phyloP scores from a whole-genome alignment of 2,329 filamentous ascomycete genomes.

The Xylaria sp. region DNA sequence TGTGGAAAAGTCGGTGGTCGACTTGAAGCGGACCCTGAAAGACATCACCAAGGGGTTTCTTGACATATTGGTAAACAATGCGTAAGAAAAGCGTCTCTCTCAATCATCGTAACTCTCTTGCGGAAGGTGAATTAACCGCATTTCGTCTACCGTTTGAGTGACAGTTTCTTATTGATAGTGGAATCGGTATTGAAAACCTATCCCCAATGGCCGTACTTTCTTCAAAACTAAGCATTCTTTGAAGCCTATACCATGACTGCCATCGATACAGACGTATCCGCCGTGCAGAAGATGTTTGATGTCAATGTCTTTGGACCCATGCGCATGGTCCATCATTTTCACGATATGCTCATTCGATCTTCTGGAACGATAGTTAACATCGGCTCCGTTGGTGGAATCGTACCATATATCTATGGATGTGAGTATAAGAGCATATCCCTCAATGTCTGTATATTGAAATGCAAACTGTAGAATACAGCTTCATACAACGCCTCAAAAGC shows the following conservation, averaged over 20 bases:
- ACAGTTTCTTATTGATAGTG: background rate
- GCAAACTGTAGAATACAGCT: too few species aligned
- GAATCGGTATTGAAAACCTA: slow-evolving; percentile 3
- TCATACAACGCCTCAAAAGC: slow-evolving; percentile 40
- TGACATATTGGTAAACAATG: slow-evolving; percentile 21
- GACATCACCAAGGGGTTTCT: slow-evolving; percentile 10
- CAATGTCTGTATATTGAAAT: too few species aligned
- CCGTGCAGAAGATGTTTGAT: slow-evolving; percentile 33
- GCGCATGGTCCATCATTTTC: slow-evolving; percentile 37
- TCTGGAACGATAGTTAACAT: slow-evolving; percentile 37
- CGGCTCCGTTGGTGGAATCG: slow-evolving; percentile 35
- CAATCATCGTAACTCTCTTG: too few species aligned
- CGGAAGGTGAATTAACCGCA: too few species aligned
- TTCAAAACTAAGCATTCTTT: background rate
- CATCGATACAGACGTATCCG: slow-evolving; percentile 32
- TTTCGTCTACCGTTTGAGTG: too few species aligned
- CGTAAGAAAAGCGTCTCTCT: too few species aligned
- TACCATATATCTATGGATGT: slow-evolving; percentile 35
- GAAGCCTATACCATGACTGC: slow-evolving; percentile 38
- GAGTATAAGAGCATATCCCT: too few species aligned
- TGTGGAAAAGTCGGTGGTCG: slow-evolving; percentile 12
- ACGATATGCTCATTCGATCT: slow-evolving; percentile 31
- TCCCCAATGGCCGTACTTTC: too few species aligned
- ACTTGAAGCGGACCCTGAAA: background rate
- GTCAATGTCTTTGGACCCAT: slow-evolving; percentile 40